Conservation (phyloP, 176 grass and related monocot genomes). For the Eragrostis nindensis region DNA sequence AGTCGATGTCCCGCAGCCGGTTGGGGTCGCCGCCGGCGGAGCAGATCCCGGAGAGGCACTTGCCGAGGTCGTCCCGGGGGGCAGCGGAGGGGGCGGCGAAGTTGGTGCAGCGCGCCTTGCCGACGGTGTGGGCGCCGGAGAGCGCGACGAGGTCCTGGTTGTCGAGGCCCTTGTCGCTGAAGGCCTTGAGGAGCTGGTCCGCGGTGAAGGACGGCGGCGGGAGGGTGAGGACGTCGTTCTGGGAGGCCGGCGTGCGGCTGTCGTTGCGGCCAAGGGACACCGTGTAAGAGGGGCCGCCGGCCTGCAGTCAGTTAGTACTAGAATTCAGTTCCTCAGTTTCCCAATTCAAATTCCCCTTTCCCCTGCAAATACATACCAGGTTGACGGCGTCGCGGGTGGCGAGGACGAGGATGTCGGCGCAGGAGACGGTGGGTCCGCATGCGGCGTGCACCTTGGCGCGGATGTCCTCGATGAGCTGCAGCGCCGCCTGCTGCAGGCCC, state of each 20-base stretch:
- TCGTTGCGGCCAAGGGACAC: conserved; percentile 39
- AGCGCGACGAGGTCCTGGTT: conserved; percentile 52
- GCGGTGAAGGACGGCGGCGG: conserved; percentile 25
- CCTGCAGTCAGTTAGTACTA: neutral
- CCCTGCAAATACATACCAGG: too few species aligned
- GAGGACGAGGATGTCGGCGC: conserved; percentile 40
- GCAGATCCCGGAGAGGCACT: conserved; percentile 26
- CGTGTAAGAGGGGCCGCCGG: conserved; percentile 20
- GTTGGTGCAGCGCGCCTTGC: conserved; percentile 30
- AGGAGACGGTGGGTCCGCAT: conserved; percentile 19
- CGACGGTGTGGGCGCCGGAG: conserved; percentile 66
- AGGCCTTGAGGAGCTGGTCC: neutral
- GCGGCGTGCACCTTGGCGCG: conserved; percentile 29
- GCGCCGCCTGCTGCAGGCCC: conserved; percentile 34
- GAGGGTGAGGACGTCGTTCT: conserved; percentile 5
- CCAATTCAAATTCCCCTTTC: too few species aligned
- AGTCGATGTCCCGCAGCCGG: conserved; percentile 24
- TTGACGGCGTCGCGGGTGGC: conserved; percentile 34
- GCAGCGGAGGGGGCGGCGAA: neutral
- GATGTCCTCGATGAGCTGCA: conserved; percentile 53
- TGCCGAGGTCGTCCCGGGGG: neutral
- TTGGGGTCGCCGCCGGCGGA: neutral
- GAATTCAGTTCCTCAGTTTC: too few species aligned
- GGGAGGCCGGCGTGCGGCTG: neutral
- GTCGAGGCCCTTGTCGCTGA: conserved; percentile 14